phyloP scores from a whole-genome alignment of 2,329 filamentous ascomycete species.

The Clarireedia paspali region DNA sequence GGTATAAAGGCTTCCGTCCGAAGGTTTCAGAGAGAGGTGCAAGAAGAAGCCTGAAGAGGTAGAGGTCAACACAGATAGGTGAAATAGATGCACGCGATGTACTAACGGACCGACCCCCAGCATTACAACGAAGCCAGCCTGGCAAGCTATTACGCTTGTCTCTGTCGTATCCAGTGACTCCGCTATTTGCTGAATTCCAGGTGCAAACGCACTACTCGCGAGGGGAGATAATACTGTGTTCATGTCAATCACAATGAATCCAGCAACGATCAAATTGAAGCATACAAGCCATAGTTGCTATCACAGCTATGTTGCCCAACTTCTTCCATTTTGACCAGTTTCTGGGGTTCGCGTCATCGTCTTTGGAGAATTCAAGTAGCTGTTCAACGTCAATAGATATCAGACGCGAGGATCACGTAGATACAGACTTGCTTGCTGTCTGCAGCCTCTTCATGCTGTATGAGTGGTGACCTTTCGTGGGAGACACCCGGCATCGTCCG shows the following conservation, averaged over 20 bases:
- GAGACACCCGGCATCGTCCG: background rate
- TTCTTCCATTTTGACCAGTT: constrained; percentile 23
- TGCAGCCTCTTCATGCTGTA: constrained; percentile 11
- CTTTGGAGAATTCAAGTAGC: constrained; percentile 12
- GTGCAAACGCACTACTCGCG: constrained; percentile 39
- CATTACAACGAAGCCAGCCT: constrained; percentile 20
- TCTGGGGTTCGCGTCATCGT: constrained; percentile 20
- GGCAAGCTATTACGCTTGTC: constrained; percentile 44
- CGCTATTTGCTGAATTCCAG: constrained; percentile 40
- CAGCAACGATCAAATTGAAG: background rate
- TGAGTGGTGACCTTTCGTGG: constrained; percentile 15
- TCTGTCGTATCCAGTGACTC: constrained; percentile 8
- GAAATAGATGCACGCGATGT: too few species aligned
- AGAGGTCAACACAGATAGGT: background rate
- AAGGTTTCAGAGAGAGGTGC: constrained; percentile 60
- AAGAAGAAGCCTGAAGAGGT: constrained; percentile 40
- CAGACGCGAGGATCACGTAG: background rate
- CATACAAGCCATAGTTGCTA: constrained; percentile 22
- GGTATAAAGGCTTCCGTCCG: constrained; percentile 59
- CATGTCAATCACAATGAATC: background rate
- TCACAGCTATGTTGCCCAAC: constrained; percentile 20
- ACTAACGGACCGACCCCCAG: constrained; percentile 10
- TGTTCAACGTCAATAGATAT: background rate
- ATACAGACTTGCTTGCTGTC: background rate
- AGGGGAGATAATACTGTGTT: constrained; percentile 19